Evolutionary conservation across 1,139 yeast genomes (phyloP).

Genomic region (Debaryomyces udenii): DNA sequence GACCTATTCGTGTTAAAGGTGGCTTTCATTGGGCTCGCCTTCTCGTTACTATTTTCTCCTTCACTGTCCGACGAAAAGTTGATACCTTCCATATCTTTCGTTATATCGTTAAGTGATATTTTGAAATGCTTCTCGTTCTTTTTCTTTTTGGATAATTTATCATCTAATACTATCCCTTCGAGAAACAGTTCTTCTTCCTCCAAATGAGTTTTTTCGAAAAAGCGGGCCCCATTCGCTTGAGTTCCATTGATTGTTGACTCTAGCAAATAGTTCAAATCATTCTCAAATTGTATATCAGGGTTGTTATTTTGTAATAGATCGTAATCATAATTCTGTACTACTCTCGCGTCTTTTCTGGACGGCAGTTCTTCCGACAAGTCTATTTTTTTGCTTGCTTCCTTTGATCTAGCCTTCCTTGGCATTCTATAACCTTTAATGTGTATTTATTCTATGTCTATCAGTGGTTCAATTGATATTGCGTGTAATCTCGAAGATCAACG

Average conservation of each 20-base stretch:
- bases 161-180: not conserved
- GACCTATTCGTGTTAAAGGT: slow-evolving; percentile 1
- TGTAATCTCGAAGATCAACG: not conserved
- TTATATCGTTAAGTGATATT: slow-evolving; percentile 25
- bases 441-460: no score
- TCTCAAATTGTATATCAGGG: slow-evolving; percentile 24
- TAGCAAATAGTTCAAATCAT: slow-evolving; percentile 25
- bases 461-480: no score
- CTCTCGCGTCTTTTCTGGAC: slow-evolving; percentile 2
- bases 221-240: not conserved
- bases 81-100: slow-evolving; percentile 29
- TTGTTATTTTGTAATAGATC: slow-evolving; percentile 13
- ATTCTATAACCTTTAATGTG: no score
- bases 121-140: slow-evolving; percentile 8
- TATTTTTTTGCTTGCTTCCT: slow-evolving; percentile 7
- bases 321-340: slow-evolving; percentile 22
- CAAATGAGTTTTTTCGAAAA: not conserved
- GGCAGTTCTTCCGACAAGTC: slow-evolving; percentile 12
- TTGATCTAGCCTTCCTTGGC: slow-evolving; percentile 3
- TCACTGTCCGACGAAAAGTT: slow-evolving; percentile 13
- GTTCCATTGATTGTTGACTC: slow-evolving; percentile 6
- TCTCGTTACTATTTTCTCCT: slow-evolving; percentile 1
- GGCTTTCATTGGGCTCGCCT: not conserved
- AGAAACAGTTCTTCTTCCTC: not conserved
- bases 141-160: not conserved